Conservation (phyloP, 1,284 basidiomycete species). For the Neonothopanus nambi region DNA sequence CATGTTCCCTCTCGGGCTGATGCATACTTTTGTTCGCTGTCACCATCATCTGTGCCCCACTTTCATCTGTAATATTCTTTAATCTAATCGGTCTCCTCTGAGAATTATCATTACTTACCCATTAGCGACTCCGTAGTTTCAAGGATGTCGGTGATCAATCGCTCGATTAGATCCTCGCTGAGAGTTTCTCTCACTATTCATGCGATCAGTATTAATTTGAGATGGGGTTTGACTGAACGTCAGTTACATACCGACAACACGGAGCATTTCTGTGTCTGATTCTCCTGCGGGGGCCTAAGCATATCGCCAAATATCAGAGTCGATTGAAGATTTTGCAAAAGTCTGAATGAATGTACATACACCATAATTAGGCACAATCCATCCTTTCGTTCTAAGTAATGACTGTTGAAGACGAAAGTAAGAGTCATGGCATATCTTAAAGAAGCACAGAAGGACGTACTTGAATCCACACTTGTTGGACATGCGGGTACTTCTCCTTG, state of each 20-base stretch:
- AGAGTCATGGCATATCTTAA: background rate
- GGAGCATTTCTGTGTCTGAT: constrained; percentile 58
- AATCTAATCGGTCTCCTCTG: no score
- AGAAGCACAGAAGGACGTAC: constrained; percentile 17
- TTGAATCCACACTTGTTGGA: constrained; percentile 67
- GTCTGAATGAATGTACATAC: constrained; percentile 18
- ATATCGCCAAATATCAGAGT: background rate
- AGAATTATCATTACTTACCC: constrained; percentile 23
- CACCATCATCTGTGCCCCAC: constrained; percentile 9
- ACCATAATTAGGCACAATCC: constrained; percentile 67
- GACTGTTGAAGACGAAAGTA: constrained; percentile 36
- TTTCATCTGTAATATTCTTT: constrained; percentile 2
- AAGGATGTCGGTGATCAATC: constrained; percentile 44
- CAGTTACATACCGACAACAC: constrained; percentile 48
- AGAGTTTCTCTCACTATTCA: constrained; percentile 51
- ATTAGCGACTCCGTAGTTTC: constrained; percentile 41
- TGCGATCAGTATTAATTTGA: constrained; percentile 17
- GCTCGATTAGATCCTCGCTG: constrained; percentile 46
- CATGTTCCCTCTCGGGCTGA: constrained; percentile 38
- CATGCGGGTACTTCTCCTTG: constrained; percentile 50
- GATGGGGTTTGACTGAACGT: background rate
- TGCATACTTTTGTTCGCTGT: constrained; percentile 16
- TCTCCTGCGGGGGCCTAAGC: constrained; percentile 46
- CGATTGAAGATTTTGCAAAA: no score
- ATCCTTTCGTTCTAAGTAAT: constrained; percentile 54